Base-by-base conservation (phyloP, 306 rosid genomes). In the Acacia melanoxylon region DNA sequence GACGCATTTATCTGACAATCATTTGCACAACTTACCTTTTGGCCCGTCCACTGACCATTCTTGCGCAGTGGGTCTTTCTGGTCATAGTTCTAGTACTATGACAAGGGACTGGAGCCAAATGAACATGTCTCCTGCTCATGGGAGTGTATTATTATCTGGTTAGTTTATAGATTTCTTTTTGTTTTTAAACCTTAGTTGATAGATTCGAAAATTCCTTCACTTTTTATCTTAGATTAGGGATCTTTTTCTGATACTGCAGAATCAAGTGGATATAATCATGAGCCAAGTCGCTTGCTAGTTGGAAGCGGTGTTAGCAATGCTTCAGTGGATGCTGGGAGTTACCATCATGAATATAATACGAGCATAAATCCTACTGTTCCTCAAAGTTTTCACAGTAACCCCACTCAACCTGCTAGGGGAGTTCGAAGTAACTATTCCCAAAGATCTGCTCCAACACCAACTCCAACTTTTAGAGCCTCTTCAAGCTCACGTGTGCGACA, bases 21-120 rank as follows among this genome's bases (percentile, higher is more conserved):
- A 84, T 83, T 68, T 87, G 12, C 90, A 86, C 80, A 83, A 58
- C 81, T 85, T 75, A 80, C 44, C 92, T 83, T 48, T 86, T 72
- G 87, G 77, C 88, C 83, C 76, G 16, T 86, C 91, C 71, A 24
- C 85, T 33, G 92, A 89, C 67, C 91, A 88, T 73, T 79, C 93
- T 82, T 82, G 81, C 81, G 37, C 86, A 7, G 82, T 82, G 68
- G 90, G 89, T 85, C 87, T 70, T 83, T 83, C 93, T 33, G 88
- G 86, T 78, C 97, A 78, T 74, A 78, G 81, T 79, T 87, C 90
- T 37, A 81, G 72, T 86, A 56, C 87, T 69, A 67, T 87, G 86
- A 79, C 89, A 4, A 85, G 82, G 81, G 95, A 94, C 79, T 90
- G 97, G 98, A 86, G 76, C 84, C 97, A 88, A 80, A 87, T 91